Conservation (phyloP, 139 green algal species). For the Diplosphaera chodatii region DNA sequence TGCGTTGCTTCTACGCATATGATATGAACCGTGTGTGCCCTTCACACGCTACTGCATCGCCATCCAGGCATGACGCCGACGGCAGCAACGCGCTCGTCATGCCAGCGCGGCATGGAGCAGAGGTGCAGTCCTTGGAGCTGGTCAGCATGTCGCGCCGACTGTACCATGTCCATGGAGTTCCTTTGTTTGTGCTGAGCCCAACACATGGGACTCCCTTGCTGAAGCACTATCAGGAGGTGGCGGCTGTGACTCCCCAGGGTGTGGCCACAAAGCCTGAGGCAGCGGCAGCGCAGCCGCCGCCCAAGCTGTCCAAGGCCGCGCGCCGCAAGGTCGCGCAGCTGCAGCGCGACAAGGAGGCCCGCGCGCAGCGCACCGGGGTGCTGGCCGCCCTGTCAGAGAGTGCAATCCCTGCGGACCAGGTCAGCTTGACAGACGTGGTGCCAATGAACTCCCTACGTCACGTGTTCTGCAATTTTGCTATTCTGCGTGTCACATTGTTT, state of each 20-base stretch:
- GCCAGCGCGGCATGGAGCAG: neutral
- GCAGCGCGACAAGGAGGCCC: conserved; percentile 53
- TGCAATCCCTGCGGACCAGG: neutral
- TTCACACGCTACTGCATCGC: no score
- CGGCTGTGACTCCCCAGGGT: no score
- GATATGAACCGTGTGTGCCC: no score
- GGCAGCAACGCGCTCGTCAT: neutral
- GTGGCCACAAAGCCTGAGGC: neutral
- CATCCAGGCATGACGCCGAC: no score
- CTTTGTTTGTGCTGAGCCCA: no score
- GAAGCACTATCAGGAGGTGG: no score
- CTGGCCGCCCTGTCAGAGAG: neutral
- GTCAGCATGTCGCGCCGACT: no score
- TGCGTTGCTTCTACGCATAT: no score
- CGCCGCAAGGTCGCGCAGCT: conserved; percentile 67
- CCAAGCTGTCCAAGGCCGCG: conserved; percentile 56
- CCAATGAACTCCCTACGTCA: neutral
- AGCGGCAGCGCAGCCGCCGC: neutral
- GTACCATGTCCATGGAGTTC: no score
- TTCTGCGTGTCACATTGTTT: neutral
- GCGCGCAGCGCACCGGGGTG: conserved; percentile 28
- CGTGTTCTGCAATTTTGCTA: neutral
- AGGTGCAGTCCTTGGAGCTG: no score
- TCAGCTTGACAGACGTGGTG: no score
- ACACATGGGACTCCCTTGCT: no score